Evolutionary conservation across 176 grass and related monocot species (phyloP).

Genomic region (Miscanthus lutarioriparius): DNA sequence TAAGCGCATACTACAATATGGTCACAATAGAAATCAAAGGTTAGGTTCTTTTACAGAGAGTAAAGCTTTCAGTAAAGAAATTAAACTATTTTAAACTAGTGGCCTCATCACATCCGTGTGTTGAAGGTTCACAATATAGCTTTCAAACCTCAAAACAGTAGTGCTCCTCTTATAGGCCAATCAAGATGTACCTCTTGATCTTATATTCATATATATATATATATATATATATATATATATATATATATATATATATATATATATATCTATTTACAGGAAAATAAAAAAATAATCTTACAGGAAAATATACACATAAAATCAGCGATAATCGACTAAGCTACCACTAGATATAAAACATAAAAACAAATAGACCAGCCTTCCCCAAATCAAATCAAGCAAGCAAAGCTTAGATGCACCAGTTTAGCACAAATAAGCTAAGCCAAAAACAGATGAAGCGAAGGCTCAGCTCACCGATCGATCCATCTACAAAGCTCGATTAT

Average conservation of each 20-base stretch:
- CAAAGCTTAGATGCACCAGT: neutral
- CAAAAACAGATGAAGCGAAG: neutral
- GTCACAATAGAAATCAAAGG: too few species aligned
- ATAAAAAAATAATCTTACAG: neutral
- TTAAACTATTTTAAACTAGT: too few species aligned
- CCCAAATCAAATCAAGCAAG: neutral
- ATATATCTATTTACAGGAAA: neutral
- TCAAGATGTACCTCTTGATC: neutral
- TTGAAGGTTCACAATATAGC: too few species aligned
- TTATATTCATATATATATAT: too few species aligned
- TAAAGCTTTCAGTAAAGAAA: too few species aligned
- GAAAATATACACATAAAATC: neutral
- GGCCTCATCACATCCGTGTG: too few species aligned
- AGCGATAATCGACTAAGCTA: neutral
- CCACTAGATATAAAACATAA: neutral
- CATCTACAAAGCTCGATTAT: neutral
- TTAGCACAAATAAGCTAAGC: constrained; percentile 7
- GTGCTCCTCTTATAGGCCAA: neutral
- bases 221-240: too few species aligned
- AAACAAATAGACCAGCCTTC: neutral
- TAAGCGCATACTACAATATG: too few species aligned
- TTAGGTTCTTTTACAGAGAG: too few species aligned
- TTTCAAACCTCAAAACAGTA: too few species aligned
- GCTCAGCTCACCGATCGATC: neutral
- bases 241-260: too few species aligned